A percentile compares a stretch with the other conserved stretches of the same genome.
These are phyloP conservation scores for Ascochyta fabae DNA, from an alignment of 2,329 filamentous ascomycete genomes.

Conservation along the genomic window DNA sequence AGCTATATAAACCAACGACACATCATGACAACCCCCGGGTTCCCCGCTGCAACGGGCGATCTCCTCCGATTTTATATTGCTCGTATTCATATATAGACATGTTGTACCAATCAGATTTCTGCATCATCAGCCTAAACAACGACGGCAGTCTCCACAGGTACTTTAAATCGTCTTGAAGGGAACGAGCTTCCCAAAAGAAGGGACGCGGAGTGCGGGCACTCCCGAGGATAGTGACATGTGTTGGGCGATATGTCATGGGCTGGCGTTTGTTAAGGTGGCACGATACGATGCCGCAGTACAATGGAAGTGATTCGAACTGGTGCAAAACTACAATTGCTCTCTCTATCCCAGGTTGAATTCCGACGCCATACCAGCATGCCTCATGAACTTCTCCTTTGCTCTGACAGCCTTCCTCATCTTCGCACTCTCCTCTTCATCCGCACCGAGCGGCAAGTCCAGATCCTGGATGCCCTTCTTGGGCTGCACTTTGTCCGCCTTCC, in stretches of 20 bases:
- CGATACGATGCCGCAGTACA: too few relatives aligned
- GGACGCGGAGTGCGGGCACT: not conserved
- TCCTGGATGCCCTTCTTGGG: constrained; percentile 31
- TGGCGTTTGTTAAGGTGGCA: too few relatives aligned
- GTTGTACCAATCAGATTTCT: not conserved
- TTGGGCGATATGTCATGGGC: too few relatives aligned
- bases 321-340: too few relatives aligned
- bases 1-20: not conserved
- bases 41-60: not conserved
- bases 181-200: not conserved
- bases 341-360: constrained; percentile 72
- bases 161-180: not conserved
- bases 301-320: too few relatives aligned
- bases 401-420: constrained; percentile 66
- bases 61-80: not conserved
- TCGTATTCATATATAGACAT: not conserved
- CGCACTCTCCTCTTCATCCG: constrained; percentile 64
- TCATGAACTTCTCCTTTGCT: constrained; percentile 53
- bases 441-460: constrained; percentile 46
- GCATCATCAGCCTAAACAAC: not conserved
- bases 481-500: constrained; percentile 40
- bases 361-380: constrained; percentile 61
- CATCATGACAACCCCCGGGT: not conserved
- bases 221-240: not conserved
- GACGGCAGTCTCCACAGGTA: not conserved